Conservation (phyloP, 768 basidiomycete genomes). For the Hemileccinum rubropunctum region DNA sequence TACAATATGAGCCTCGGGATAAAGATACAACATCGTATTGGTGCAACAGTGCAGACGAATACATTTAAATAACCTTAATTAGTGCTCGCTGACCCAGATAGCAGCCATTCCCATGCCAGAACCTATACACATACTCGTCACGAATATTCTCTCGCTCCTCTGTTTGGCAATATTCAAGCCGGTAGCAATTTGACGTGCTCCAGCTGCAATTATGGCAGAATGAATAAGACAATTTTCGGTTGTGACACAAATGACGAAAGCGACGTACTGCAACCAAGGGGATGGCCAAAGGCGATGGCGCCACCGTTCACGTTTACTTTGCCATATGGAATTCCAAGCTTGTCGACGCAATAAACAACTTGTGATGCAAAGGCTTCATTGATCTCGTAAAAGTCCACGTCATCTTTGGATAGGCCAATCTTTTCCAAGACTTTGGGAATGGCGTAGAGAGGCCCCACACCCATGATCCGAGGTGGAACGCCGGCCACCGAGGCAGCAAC, state of each 20-base stretch:
- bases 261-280: conserved; percentile 78
- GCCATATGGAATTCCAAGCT: conserved; percentile 64
- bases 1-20: too few relatives aligned
- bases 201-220: conserved; percentile 43
- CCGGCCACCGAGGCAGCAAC: conserved; percentile 68
- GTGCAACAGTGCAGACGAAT: too few relatives aligned
- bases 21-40: too few relatives aligned
- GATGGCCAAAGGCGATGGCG: conserved; percentile 87
- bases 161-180: conserved; percentile 80
- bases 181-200: conserved; percentile 85
- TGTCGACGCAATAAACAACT: conserved; percentile 70
- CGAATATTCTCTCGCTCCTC: conserved; percentile 71
- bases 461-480: conserved; percentile 87
- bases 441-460: conserved; percentile 87
- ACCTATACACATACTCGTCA: conserved; percentile 91
- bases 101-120: conserved; percentile 91
- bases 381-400: conserved; percentile 90
- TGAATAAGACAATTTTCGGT: conserved; percentile 1
- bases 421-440: conserved; percentile 73
- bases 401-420: conserved; percentile 60
- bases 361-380: conserved; percentile 90
- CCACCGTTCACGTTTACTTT: conserved; percentile 90
- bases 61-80: conserved; percentile 6
- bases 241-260: conserved; percentile 5
- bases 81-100: conserved; percentile 83